phyloP scores from a whole-genome alignment of 805 yeast species.

The Candida montana region DNA sequence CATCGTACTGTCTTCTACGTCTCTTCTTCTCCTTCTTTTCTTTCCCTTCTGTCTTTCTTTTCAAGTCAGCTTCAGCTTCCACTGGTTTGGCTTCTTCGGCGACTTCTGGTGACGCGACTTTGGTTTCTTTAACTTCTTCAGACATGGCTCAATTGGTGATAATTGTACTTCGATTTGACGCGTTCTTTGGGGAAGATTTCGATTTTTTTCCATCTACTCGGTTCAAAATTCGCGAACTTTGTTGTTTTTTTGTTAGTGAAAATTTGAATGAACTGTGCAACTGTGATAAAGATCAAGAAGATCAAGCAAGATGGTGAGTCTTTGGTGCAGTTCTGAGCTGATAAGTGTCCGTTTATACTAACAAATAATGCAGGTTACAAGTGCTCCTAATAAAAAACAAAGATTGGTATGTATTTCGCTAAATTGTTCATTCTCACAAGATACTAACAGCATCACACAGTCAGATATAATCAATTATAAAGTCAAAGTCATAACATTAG shows the following conservation, averaged over 20 bases:
- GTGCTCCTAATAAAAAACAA: slow-evolving; percentile 34
- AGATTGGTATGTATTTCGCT: slow-evolving; percentile 32
- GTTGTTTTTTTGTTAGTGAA: not conserved
- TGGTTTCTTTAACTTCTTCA: slow-evolving; percentile 21
- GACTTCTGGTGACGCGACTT: slow-evolving; percentile 1
- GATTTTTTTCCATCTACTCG: too few relatives aligned
- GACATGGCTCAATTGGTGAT: slow-evolving; percentile 16
- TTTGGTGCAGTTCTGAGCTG: not conserved
- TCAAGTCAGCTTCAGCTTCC: slow-evolving; percentile 19
- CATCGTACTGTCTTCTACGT: slow-evolving; percentile 58
- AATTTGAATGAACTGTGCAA: too few relatives aligned
- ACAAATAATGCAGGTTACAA: slow-evolving; percentile 14
- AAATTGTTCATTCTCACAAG: not conserved
- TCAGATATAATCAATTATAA: slow-evolving; percentile 69
- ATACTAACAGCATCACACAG: slow-evolving; percentile 6
- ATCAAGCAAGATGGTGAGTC: slow-evolving; percentile 12
- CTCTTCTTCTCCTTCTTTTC: slow-evolving; percentile 42
- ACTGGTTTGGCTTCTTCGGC: slow-evolving; percentile 10
- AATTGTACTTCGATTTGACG: slow-evolving; percentile 1
- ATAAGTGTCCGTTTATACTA: slow-evolving; percentile 1
- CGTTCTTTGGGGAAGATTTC: not conserved
- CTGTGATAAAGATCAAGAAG: too few relatives aligned
- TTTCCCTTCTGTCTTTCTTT: slow-evolving; percentile 23
- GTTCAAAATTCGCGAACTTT: not conserved
- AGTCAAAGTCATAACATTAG: slow-evolving; percentile 69